Evolutionary conservation across 208 protist species (phyloP), one percentile per base, ranked within the genome.

Genomic region (Trypanosoma rangeli): DNA sequence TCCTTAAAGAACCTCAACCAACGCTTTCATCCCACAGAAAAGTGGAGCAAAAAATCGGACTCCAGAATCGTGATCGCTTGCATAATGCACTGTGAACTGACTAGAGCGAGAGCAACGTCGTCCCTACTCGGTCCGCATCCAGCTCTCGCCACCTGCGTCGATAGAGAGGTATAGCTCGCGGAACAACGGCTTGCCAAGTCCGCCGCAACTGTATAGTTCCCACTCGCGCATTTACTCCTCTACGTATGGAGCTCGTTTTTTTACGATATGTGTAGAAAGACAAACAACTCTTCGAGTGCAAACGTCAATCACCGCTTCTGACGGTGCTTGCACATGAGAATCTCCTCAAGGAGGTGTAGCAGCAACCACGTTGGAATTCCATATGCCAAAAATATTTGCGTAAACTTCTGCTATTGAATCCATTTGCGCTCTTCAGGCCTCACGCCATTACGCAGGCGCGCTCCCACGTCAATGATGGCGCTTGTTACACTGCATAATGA

Each of bases 341-440:
- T 69, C 68, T 92, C 89, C 63, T 94, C 89, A 29, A 94, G 77
- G 1, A 94, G 75, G 52, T 91, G 89, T n/a, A 82, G 83, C 49
- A 94, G 55, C 5, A 82, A 61, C 85, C 86, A 92, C 29, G 78
- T 81, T 29, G 85, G 85, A 53, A 94, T 92, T 18, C 89, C 89
- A 35, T 76, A 56, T 3, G 71, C 35, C 0, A 55, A 76, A 68
- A 89, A 91, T 10, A 94, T 67, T 20, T 81, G 80, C 8, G 64
- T 63, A 66, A 94, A 89, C 68, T 94, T 91, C 26, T 79, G 80
- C 1, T 57, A 39, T 63, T 94, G 85, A 31, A 89, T 74, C 22
- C 68, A 54, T 18, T 80, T 66, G 3, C 87, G 82, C 49, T 77
- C 79, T n/a, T 87, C 81, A 8, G 87, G 87, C 3, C 79, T 82